Base-by-base conservation (phyloP, 352 stramenopile species). In the Globisporangium lucens region DNA sequence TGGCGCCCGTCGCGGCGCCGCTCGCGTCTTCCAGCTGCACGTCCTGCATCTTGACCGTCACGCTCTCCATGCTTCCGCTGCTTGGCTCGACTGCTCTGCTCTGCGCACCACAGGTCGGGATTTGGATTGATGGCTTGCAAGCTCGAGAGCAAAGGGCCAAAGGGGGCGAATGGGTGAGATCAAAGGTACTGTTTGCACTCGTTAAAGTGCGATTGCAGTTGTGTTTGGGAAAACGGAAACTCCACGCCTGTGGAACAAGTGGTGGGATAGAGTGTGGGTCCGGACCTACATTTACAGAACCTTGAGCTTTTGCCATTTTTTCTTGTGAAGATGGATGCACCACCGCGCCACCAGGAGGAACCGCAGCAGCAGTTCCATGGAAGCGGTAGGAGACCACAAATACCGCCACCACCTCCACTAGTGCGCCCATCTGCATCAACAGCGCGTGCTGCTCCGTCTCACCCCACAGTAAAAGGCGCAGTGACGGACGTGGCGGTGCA, bases 11-110 rank as follows among this genome's bases (percentile, higher is more conserved):
- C 46, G 74, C 74, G 47, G 75, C 66, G 13, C 67, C 70, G 61
- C 67, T 74, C 56, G 87, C 83, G 53, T 87, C 82, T 13, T 71
- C 66, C 24, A 93, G 75, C 77, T 93, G 77, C 71, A 94, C 83
- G 67, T 91, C 75, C 73, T 92, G 75, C 82, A 96, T 83, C 82
- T 94, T 89, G 62, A 72, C 77, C 49, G 78, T 84, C 71, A 94
- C 85, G 70, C 85, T 89, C 68, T 93, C 85, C 75, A 89, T 87
- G 22, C 30, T 61, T 51, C 38, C 68, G 35, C 51, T 69, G 51
- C 56, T 55, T 56, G 20, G 36, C 51, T 61, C 59, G 15, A 33
- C 10, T 43, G 9, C 43, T 51, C 17, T 51, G 43, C 43, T 51
- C 17, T 51, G 43, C 43, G 15, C 51, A n/a, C 51, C 35, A 38